Evolutionary conservation across 306 rosid species (phyloP).

Genomic region (Malus sylvestris): DNA sequence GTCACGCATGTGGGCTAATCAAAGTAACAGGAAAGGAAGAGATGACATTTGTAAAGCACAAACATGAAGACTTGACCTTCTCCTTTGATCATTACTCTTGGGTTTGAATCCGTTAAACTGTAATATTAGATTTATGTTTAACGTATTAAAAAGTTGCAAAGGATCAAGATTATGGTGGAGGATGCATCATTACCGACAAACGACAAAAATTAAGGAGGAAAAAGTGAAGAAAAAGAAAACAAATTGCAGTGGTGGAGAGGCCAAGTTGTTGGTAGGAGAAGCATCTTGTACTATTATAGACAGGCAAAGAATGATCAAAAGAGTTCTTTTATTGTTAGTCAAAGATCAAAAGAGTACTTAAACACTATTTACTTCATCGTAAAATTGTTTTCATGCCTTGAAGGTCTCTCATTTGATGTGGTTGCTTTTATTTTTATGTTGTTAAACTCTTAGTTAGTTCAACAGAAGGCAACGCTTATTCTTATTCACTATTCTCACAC

Average conservation of each 20-base stretch:
- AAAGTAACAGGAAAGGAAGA: not conserved
- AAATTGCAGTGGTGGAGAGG: not conserved
- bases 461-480: no score
- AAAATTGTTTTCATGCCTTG: no score
- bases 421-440: no score
- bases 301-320: not conserved
- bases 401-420: no score
- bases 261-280: not conserved
- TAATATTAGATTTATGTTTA: not conserved
- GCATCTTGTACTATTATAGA: not conserved
- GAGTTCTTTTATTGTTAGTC: no score
- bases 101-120: not conserved
- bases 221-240: not conserved
- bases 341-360: not conserved
- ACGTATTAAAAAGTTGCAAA: not conserved
- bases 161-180: not conserved
- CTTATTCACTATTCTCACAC: no score
- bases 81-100: constrained; percentile 3
- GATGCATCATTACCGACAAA: not conserved
- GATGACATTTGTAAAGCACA: constrained; percentile 9
- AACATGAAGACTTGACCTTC: constrained; percentile 2
- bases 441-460: no score
- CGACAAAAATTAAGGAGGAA: not conserved
- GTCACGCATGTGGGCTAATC: not conserved
- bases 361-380: not conserved